Conservation (phyloP, 2,329 filamentous ascomycete genomes). For the Helminthosporium solani region DNA sequence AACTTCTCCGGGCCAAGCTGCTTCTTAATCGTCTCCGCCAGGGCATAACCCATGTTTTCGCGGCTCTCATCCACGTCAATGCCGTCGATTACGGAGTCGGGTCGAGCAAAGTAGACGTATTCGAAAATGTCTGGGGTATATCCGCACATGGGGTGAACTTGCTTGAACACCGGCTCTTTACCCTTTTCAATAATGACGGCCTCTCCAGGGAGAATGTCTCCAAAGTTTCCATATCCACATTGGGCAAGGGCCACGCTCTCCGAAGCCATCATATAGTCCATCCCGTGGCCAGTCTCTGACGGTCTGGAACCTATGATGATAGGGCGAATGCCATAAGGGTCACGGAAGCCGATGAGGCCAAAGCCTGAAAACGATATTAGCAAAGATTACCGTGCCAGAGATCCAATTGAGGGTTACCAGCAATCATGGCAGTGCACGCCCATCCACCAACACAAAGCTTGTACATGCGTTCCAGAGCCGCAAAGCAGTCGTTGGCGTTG, state of each 20-base stretch:
- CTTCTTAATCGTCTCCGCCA: conserved; percentile 70
- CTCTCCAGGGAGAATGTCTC: conserved; percentile 78
- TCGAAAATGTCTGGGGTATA: conserved; percentile 89
- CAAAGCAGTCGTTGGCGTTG: conserved; percentile 76
- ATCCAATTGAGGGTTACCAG: conserved; percentile 49
- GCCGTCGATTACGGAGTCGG: conserved; percentile 80
- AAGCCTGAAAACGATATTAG: conserved; percentile 53
- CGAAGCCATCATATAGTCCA: conserved; percentile 88
- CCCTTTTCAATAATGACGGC: conserved; percentile 85
- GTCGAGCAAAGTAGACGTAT: conserved; percentile 82
- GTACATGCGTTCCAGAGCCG: conserved; percentile 70
- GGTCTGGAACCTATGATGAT: conserved; percentile 74
- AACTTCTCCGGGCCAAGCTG: conserved; percentile 69
- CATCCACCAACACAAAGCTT: conserved; percentile 71
- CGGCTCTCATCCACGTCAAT: conserved; percentile 83
- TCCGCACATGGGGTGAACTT: conserved; percentile 66
- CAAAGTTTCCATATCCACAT: conserved; percentile 74
- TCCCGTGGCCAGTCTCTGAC: conserved; percentile 64
- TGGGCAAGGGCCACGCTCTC: conserved; percentile 83
- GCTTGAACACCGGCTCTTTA: conserved; percentile 68
- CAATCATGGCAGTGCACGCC: conserved; percentile 80
- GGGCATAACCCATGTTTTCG: conserved; percentile 80
- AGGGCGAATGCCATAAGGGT: conserved; percentile 79
- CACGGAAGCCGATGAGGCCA: conserved; percentile 76
- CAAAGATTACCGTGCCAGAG: not conserved